Conservation (phyloP, 1,139 yeast species). For the Debaryomyces singareniensis region DNA sequence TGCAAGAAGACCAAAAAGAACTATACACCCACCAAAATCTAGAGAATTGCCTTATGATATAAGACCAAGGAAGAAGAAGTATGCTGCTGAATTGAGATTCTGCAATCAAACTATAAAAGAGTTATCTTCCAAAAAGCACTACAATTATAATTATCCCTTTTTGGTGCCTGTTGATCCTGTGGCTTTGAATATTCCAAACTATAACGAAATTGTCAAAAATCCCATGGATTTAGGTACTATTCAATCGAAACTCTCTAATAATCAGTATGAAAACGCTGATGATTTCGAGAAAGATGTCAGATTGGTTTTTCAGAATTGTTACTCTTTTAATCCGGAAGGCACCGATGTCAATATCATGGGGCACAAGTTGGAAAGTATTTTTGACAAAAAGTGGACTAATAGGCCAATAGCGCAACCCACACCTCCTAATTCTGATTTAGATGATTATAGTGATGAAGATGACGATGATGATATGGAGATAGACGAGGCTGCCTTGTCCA, state of each 20-base stretch:
- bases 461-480: conserved; percentile 66
- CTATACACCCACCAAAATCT: conserved; percentile 93
- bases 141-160: conserved; percentile 81
- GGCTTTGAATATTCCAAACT: conserved; percentile 87
- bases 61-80: conserved; percentile 88
- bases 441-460: conserved; percentile 29
- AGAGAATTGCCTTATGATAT: conserved; percentile 88
- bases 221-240: conserved; percentile 96
- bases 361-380: conserved; percentile 76
- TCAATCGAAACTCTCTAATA: conserved; percentile 71
- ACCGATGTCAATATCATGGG: conserved; percentile 96
- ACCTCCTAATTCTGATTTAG: conserved; percentile 30
- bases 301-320: conserved; percentile 82
- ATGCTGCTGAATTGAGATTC: conserved; percentile 82
- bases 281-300: conserved; percentile 81
- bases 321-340: conserved; percentile 89
- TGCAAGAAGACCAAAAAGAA: conserved; percentile 78
- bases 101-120: conserved; percentile 82
- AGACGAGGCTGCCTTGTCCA: conserved; percentile 66
- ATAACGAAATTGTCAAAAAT: conserved; percentile 73
- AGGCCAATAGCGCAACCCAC: conserved; percentile 72
- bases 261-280: conserved; percentile 83
- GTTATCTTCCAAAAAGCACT: conserved; percentile 75
- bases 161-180: conserved; percentile 93
- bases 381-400: conserved; percentile 85